Evolutionary conservation across 768 basidiomycete species (phyloP).

Genomic region (Glaciozyma martinii): DNA sequence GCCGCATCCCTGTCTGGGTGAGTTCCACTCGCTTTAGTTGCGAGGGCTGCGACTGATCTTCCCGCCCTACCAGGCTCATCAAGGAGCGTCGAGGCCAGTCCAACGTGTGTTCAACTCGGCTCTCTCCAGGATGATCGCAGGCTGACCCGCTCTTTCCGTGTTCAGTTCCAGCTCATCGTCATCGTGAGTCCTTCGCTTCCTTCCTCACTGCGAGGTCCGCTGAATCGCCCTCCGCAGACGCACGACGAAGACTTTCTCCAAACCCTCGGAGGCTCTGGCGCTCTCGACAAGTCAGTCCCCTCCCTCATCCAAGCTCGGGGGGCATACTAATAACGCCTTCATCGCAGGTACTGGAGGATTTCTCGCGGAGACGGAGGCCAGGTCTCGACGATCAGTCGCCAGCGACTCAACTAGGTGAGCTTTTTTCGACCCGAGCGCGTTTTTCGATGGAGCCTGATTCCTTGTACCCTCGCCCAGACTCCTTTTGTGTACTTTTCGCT

Average conservation of each 20-base stretch:
- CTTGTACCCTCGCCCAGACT: no score
- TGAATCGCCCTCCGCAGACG: conserved; percentile 44
- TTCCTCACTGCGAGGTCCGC: neutral
- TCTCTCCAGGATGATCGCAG: neutral
- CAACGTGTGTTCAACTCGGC: conserved; percentile 48
- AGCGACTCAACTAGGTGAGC: conserved; percentile 9
- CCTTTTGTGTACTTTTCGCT: no score
- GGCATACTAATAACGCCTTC: neutral
- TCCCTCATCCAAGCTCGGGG: no score
- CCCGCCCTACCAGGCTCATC: conserved; percentile 60
- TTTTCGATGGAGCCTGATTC: no score
- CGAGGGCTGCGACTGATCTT: neutral
- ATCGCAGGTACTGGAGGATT: conserved; percentile 23
- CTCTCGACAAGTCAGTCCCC: conserved; percentile 72
- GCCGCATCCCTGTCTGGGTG: conserved; percentile 86
- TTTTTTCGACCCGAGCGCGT: no score
- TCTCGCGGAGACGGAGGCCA: conserved; percentile 25
- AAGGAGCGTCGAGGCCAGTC: conserved; percentile 77
- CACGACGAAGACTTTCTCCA: conserved; percentile 92
- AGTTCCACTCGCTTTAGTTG: conserved; percentile 38
- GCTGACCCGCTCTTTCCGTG: neutral
- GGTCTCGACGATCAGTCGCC: conserved; percentile 27
- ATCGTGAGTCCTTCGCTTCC: conserved; percentile 42
- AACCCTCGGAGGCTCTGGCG: conserved; percentile 77
- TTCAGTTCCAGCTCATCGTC: conserved; percentile 72